Evolutionary conservation across 352 stramenopile species (phyloP).

Genomic region (Globisporangium nagaii): DNA sequence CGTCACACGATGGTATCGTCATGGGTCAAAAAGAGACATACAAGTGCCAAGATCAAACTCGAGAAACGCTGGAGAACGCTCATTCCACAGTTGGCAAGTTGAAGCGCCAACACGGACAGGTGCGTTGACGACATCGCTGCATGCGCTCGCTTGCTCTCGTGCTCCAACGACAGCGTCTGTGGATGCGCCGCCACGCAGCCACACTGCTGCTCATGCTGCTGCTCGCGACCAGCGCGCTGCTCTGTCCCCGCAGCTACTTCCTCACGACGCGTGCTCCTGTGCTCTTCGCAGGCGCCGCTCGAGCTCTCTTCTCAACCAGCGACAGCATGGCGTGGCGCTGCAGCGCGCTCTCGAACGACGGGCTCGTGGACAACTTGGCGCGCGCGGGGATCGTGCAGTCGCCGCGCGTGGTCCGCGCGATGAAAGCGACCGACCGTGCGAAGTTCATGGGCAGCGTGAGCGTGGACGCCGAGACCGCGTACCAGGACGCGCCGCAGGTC

Average conservation of each 20-base stretch:
- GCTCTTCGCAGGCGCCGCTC: neutral
- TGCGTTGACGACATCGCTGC: no score
- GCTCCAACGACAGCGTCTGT: no score
- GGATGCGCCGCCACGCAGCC: no score
- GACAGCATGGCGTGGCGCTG: conserved; percentile 66
- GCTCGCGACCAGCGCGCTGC: no score
- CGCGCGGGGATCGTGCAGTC: conserved; percentile 66
- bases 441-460: conserved; percentile 34
- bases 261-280: neutral
- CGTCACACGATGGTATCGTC: no score
- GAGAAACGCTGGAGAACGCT: no score
- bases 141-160: no score
- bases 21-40: no score
- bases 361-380: conserved; percentile 66
- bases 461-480: conserved; percentile 39
- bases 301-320: neutral
- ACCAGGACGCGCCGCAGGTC: conserved; percentile 76
- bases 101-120: neutral
- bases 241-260: neutral
- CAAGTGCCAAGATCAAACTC: no score
- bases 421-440: conserved; percentile 72
- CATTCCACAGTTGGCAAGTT: neutral
- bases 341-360: conserved; percentile 58
- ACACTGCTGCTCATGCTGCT: no score
- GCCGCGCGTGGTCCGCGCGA: conserved; percentile 49